Percentiles rank a stretch among this genome's conserved stretches.
Conservation (phyloP, 805 yeast species). For the Schwanniomyces vanrijiae region DNA sequence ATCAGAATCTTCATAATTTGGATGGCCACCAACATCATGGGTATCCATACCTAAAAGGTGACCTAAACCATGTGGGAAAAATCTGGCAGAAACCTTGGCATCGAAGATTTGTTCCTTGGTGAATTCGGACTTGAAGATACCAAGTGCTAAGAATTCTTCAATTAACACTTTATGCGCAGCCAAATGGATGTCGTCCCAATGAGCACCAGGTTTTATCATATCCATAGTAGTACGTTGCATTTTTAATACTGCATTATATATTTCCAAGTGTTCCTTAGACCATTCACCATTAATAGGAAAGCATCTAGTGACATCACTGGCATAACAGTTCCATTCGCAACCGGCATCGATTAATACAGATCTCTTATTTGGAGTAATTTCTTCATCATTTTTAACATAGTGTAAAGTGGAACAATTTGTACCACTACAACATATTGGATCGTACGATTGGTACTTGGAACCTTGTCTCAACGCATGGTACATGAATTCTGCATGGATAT, state of each 20-base stretch:
- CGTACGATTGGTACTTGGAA: constrained; percentile 83
- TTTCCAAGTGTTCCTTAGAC: constrained; percentile 81
- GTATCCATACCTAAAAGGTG: constrained; percentile 93
- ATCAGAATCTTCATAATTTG: constrained; percentile 83
- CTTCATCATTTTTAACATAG: constrained; percentile 75
- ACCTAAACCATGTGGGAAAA: constrained; percentile 96
- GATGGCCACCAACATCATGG: constrained; percentile 90
- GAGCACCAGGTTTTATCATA: constrained; percentile 75
- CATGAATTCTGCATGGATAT: constrained; percentile 91
- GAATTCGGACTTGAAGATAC: constrained; percentile 63
- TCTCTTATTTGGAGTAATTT: constrained; percentile 48
- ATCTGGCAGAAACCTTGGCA: constrained; percentile 70
- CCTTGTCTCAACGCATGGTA: constrained; percentile 95
- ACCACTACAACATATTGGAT: constrained; percentile 95
- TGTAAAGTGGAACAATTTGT: constrained; percentile 89
- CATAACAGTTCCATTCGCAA: constrained; percentile 93
- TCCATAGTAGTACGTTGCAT: constrained; percentile 79
- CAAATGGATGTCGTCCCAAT: constrained; percentile 84
- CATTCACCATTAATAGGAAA: constrained; percentile 91
- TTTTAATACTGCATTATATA: constrained; percentile 74
- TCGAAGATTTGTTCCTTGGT: constrained; percentile 65
- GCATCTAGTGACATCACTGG: constrained; percentile 92
- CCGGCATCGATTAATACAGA: constrained; percentile 92
- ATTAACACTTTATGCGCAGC: constrained; percentile 78
- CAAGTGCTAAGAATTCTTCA: constrained; percentile 66